phyloP scores from a whole-genome alignment of 2,329 filamentous ascomycete species.

The Tetracladium maxilliforme region DNA sequence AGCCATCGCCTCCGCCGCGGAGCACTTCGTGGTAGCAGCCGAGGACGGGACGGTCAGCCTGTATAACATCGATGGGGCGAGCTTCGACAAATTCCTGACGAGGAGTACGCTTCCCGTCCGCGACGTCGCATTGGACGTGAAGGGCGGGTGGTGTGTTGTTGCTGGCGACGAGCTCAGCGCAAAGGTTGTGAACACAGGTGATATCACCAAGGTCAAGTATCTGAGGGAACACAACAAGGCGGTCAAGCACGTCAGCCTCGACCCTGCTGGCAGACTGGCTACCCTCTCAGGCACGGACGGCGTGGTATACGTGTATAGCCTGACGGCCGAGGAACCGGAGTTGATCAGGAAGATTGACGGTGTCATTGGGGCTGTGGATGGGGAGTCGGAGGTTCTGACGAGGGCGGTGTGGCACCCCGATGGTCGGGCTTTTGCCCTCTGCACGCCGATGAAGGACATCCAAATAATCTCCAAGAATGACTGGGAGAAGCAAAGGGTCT shows the following conservation, averaged over 20 bases:
- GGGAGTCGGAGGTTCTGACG: constrained; percentile 62
- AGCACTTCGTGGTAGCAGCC: constrained; percentile 76
- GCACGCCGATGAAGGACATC: constrained; percentile 69
- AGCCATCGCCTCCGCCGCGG: constrained; percentile 56
- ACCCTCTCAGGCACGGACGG: constrained; percentile 82
- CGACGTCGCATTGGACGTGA: constrained; percentile 69
- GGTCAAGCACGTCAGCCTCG: constrained; percentile 86
- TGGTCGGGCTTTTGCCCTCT: constrained; percentile 75
- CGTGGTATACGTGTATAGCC: constrained; percentile 76
- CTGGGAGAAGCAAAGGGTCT: constrained; percentile 74
- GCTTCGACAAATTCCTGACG: constrained; percentile 69
- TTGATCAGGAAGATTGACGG: constrained; percentile 76
- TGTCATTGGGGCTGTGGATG: constrained; percentile 64
- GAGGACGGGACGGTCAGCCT: constrained; percentile 95
- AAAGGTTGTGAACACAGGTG: constrained; percentile 71
- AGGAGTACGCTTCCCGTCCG: constrained; percentile 76
- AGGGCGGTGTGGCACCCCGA: constrained; percentile 85
- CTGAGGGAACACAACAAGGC: constrained; percentile 73
- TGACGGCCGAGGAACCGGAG: constrained; percentile 64
- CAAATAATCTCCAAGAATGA: constrained; percentile 79
- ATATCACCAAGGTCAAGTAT: constrained; percentile 62
- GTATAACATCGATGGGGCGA: constrained; percentile 63
- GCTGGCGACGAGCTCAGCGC: constrained; percentile 93
- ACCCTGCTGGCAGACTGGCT: constrained; percentile 61
- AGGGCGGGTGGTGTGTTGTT: constrained; percentile 79